Base-by-base conservation (phyloP, 441 rosid species). In the Hypseocharis bilobata region DNA sequence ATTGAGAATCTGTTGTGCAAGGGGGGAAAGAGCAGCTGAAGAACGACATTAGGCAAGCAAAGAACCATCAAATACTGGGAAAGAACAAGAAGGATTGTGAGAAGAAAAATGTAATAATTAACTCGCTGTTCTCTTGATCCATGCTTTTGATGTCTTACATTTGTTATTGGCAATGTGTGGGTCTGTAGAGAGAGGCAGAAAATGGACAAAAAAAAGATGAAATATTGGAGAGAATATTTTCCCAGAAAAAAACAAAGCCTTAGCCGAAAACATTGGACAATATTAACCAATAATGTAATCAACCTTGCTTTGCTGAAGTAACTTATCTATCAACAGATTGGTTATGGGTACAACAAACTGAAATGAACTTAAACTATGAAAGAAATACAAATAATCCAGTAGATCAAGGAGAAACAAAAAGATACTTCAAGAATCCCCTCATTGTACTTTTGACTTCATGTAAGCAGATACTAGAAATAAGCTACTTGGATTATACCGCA, bases 401-500 rank as follows among this genome's bases (percentile, higher is more conserved):
- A 63, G 29, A 27, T 49, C 34, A 68, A 63, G 62, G 57, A 42
- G 27, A 61, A 49, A 7, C 20, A 45, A 14, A 49, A 3, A 42
- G 25, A 27, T 38, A 40, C 11, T 40, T 17, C 42, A 64, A 3
- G 57, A 67, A 47, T 58, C 27, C 8, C 23, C 47, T 19, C 60
- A 47, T 66, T 19, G 34, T 17, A 47, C 19, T 47, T 61, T 60
- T n/a, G 16, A 42, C 28, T 42, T 55, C 65, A 47, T 62, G 51
- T 28, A 65, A 23, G 28, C 3, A 23, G 14, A 52, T 52, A 25
- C 54, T 45, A 72, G 61, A 20, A 58, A 44, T 44, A 63, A 63
- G 57, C 44, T 45, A 60, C 57, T 66, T 56, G 63, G 66, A 56
- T 8, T 57, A 29, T 32, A 45, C 23, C 36, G 54, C 42, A 67